phyloP scores from a whole-genome alignment of 1,139 yeast genomes.

The Saccharomycopsis hybrid region DNA sequence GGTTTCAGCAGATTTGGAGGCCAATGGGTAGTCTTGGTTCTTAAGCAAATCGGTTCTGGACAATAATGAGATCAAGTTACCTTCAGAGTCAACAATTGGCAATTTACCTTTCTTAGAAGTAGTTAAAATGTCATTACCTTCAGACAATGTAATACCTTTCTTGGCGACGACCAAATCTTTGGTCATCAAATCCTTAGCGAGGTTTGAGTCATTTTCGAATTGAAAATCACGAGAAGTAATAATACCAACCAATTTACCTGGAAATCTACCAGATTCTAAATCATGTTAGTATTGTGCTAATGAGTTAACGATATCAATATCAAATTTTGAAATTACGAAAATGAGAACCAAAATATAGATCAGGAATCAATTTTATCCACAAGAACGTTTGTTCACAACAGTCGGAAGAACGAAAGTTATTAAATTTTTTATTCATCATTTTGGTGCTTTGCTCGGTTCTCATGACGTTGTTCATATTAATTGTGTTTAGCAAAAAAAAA shows the following conservation, averaged over 20 bases:
- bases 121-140: conserved; percentile 88
- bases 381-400: conserved; percentile 89
- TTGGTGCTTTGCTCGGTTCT: too few species aligned
- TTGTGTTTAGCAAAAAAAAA: too few species aligned
- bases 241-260: conserved; percentile 90
- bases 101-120: conserved; percentile 95
- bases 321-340: too few species aligned
- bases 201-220: conserved; percentile 61
- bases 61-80: conserved; percentile 78
- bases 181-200: conserved; percentile 82
- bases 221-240: conserved; percentile 96
- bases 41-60: conserved; percentile 97
- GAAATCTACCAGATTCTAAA: conserved; percentile 75
- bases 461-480: too few species aligned
- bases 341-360: too few species aligned
- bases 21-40: conserved; percentile 88
- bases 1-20: conserved; percentile 87
- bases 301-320: too few species aligned
- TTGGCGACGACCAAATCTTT: conserved; percentile 78
- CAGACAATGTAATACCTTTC: conserved; percentile 70
- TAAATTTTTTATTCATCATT: conserved; percentile 56
- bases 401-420: conserved; percentile 99
- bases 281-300: too few species aligned
- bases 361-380: conserved; percentile 71
- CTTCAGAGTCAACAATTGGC: conserved; percentile 77